Evolutionary conservation across 106 monocot genomes (phyloP).

Genomic region (Triglochin maritima): DNA sequence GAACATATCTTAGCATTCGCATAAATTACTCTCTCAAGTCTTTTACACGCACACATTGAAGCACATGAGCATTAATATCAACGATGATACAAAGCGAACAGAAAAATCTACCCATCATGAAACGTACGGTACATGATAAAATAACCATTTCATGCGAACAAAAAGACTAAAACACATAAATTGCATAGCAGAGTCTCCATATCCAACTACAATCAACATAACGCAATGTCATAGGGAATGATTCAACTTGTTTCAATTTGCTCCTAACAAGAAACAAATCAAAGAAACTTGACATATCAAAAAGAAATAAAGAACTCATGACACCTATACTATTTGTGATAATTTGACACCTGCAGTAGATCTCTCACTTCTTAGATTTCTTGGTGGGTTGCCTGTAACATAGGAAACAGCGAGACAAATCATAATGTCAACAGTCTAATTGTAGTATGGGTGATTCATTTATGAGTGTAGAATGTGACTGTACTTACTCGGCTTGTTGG

Average conservation of each 20-base stretch:
- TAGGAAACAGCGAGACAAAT: background rate
- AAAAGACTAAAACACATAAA: no score
- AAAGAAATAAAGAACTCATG: background rate
- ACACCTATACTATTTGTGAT: background rate
- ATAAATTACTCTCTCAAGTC: no score
- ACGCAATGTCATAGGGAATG: no score
- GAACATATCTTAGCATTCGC: no score
- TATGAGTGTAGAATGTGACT: background rate
- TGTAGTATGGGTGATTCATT: background rate
- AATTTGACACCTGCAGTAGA: background rate
- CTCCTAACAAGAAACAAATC: background rate
- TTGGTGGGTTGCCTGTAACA: conserved; percentile 5
- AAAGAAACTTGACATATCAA: background rate
- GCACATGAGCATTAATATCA: no score
- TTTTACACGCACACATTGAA: no score
- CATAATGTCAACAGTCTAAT: background rate
- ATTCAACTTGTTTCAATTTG: background rate
- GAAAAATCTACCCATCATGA: no score
- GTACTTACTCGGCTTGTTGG: conserved; percentile 1
- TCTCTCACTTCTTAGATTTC: conserved; percentile 11
- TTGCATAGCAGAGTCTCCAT: no score
- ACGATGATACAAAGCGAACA: no score
- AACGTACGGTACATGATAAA: no score
- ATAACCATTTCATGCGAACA: no score
- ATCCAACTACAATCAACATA: background rate